Evolutionary conservation across 495 filamentous ascomycete genomes (phyloP), one percentile per base, ranked within the genome.

Genomic region (Staphylotrichum longicolle): DNA sequence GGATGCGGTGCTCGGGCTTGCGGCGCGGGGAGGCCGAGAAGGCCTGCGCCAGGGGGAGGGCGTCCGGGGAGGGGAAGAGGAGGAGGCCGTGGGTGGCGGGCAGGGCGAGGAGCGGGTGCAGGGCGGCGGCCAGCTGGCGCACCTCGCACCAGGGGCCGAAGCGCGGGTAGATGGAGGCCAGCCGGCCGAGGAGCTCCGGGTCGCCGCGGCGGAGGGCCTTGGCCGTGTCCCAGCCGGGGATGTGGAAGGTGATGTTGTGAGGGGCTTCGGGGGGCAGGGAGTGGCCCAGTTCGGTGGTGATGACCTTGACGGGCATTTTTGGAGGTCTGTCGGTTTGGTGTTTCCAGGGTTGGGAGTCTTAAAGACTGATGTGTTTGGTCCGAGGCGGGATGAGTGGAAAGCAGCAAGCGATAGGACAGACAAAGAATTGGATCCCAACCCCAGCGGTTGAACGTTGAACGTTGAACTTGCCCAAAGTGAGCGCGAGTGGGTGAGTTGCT

Each of bases 111-210:
- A 44, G 47, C 30, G 64, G 42, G 15, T 70, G 62, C 48, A 80
- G 60, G 34, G 57, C 61, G 12, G 34, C 55, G 46, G 62, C 53
- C 27, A 80, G 65, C 75, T 68, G 45, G 11, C 64, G 58, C 39
- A 73, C 66, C 48, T 72, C 57, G 14, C 62, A 54, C 44, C 72
- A 75, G 7, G 74, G 70, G 0, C 63, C 59, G 66, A 82, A 79
- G 2, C 77, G 66, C 5, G 79, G 79, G 64, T 80, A 82, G 49
- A 80, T 63, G 48, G 69, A 73, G 34, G 63, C 68, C 0, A 80
- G 53, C 12, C 33, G 9, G 12, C 12, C 35, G 7, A 77, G n/a
- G 12, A 78, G 9, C 0, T 61, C 51, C 0, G 48, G 39, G 42
- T 80, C 77, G 30, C 72, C 68, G 4, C 72, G 62, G 33, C 72